Evolutionary conservation across 1,139 yeast species (phyloP).

Genomic region (Geotrichum reessii): DNA sequence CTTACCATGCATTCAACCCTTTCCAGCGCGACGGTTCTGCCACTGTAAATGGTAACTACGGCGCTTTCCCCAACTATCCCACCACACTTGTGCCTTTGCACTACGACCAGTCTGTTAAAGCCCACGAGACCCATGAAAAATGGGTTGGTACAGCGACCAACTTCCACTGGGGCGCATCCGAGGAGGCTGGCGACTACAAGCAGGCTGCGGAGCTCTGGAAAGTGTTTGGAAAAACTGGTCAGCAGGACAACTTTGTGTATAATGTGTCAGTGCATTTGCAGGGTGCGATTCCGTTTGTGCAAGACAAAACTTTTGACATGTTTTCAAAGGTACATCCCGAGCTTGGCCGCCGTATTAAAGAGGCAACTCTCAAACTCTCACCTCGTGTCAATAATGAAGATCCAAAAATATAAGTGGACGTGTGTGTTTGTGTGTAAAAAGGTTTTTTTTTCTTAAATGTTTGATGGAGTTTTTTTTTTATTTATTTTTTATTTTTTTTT

Average conservation of each 20-base stretch:
- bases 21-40: slow-evolving; percentile 79
- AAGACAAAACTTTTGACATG: slow-evolving; percentile 73
- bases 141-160: slow-evolving; percentile 87
- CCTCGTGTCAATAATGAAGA: slow-evolving; percentile 3
- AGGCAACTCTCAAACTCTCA: slow-evolving; percentile 7
- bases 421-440: not conserved
- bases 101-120: slow-evolving; percentile 38
- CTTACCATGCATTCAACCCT: slow-evolving; percentile 35
- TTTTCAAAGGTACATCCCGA: slow-evolving; percentile 67
- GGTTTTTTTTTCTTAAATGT: not conserved
- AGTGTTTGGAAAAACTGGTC: slow-evolving; percentile 59
- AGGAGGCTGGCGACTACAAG: slow-evolving; percentile 59
- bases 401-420: slow-evolving; percentile 5
- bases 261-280: slow-evolving; percentile 73
- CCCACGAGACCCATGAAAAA: slow-evolving; percentile 65
- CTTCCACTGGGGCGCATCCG: slow-evolving; percentile 72
- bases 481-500: not conserved
- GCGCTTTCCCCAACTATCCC: slow-evolving; percentile 66
- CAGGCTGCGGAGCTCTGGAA: slow-evolving; percentile 68
- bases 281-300: slow-evolving; percentile 67
- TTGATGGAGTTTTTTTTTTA: not conserved
- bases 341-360: slow-evolving; percentile 58
- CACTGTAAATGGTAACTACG: slow-evolving; percentile 73
- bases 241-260: slow-evolving; percentile 77
- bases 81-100: slow-evolving; percentile 45